Evolutionary conservation across 768 basidiomycete genomes (phyloP), one percentile per base, ranked within the genome.

Genomic region (Leccinellum luteum): DNA sequence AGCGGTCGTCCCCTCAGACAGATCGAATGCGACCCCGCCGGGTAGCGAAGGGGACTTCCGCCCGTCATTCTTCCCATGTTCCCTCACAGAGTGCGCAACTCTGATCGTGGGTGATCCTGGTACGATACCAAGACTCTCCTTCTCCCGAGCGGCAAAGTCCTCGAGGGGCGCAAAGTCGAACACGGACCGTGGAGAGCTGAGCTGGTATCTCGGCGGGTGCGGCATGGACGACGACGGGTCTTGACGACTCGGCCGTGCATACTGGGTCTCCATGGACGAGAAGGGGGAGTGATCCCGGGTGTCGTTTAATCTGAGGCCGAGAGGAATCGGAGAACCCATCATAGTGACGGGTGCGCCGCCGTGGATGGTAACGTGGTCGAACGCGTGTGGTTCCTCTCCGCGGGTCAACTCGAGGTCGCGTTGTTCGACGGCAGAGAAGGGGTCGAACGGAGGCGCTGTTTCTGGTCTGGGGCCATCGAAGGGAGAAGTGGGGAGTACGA

Each of bases 151-250:
- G 1, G 90, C 90, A 69, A 87, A 96, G 6, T 81, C 79, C 67
- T 97, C 94, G 80, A 97, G 86, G 1, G 72, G 76, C 0, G 72
- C 61, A 68, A 93, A 96, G 68, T 94, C 84, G 67, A 92, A 94
- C 25, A 77, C 73, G 25, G 82, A 80, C 9, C 78, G 79, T 5
- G 81, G 78, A 50, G 64, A 74, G 58, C 83, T 82, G 3, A 83
- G 79, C 59, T 89, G 90, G 64, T 91, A 92, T 41, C 83, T 84
- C 0, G 89, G 88, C 21, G 90, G 76, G 6, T 81, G 81, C 50
- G 75, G 81, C 59, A 77, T 67, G 5, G 68, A 63, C 17, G 62
- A 50, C 19, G 65, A 51, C 5, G 70, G 58, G 38, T 67, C 63
- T 23, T 63, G 75, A 38, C 69, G 72, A 5, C 69, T 70, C 17